Evolutionary conservation across 768 basidiomycete genomes (phyloP), one percentile per base, ranked within the genome.

Genomic region (Russula sp.): DNA sequence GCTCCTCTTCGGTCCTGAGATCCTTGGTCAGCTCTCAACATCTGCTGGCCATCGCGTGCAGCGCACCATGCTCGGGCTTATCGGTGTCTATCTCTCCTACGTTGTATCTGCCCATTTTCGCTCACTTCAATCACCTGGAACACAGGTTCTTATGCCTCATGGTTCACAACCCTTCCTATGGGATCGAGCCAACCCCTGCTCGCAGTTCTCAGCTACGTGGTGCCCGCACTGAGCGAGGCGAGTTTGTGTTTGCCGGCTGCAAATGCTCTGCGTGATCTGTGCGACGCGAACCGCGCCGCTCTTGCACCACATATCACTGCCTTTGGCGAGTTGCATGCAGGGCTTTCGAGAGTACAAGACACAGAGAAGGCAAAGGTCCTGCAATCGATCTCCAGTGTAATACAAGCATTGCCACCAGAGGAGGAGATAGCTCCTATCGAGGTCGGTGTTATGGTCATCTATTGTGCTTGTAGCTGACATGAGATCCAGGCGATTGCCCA

Each of bases 301-400:
- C 77, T 97, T 13, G 90, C 92, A 2, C 82, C 84, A 7, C 91
- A 92, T 67, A 92, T 97, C 41, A 79, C 78, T 3, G 88, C 91
- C 0, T 96, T 98, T 71, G 89, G 86, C 5, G 84, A 87, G 61
- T 72, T 98, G 58, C 90, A 96, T 73, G 86, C 87, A 0, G 84
- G 86, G 16, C 73, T 96, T 50, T 83, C 79, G 22, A 78, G 78
- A 7, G 84, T 96, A 57, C 87, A 88, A 86, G 89, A 91, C 67
- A 83, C 86, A 22, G 93, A 96, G 73, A 90, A 89, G 74, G 83
- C 84, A 66, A 97, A 95, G 73, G 90, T 97, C 1, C 76, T 97
- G 48, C 90, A 97, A 70, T 91, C 89, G 0, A 95, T 98, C 55
- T 85, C 92, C 1, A 96, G 93, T 65, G 92, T 98, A 3, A 89